Evolutionary conservation across 2,329 filamentous ascomycete species (phyloP).

Genomic region (Colletotrichum eremochloae): DNA sequence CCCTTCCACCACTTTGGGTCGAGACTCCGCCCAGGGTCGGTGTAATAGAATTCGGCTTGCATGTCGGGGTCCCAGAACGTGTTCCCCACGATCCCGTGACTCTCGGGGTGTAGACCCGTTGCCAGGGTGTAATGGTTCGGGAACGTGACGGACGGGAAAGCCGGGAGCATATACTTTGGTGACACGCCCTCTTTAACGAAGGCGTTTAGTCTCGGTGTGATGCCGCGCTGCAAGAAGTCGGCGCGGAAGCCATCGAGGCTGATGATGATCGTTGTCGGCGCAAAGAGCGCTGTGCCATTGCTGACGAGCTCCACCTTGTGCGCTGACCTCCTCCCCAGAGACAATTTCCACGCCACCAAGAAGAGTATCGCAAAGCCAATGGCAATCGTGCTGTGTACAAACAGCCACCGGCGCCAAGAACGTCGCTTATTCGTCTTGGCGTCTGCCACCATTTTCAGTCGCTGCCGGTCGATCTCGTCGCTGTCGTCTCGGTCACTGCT

Average conservation of each 20-base stretch:
- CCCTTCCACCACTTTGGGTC: constrained; percentile 95
- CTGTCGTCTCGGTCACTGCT: constrained; percentile 73
- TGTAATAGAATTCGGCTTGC: constrained; percentile 88
- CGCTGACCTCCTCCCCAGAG: constrained; percentile 57
- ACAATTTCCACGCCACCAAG: constrained; percentile 71
- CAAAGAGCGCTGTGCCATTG: constrained; percentile 92
- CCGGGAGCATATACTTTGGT: constrained; percentile 91
- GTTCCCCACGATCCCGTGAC: constrained; percentile 93
- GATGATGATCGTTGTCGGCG: constrained; percentile 91
- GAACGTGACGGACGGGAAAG: constrained; percentile 96
- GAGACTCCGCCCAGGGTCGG: constrained; percentile 79
- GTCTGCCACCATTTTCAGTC: constrained; percentile 62
- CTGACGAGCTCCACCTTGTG: constrained; percentile 59
- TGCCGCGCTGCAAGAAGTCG: constrained; percentile 85
- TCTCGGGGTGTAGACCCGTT: constrained; percentile 92
- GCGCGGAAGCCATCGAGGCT: constrained; percentile 96
- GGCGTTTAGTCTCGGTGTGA: constrained; percentile 85
- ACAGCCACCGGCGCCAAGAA: constrained; percentile 66
- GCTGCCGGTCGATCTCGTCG: constrained; percentile 68
- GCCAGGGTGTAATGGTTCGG: constrained; percentile 96
- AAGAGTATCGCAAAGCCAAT: constrained; percentile 69
- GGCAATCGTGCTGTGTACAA: constrained; percentile 65
- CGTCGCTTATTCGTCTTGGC: constrained; percentile 63
- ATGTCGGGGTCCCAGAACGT: constrained; percentile 90
- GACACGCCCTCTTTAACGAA: constrained; percentile 89